Percentiles rank a stretch among this genome's conserved stretches.
Conservation (phyloP, 1,139 yeast species). For the Candida glucosophila region DNA sequence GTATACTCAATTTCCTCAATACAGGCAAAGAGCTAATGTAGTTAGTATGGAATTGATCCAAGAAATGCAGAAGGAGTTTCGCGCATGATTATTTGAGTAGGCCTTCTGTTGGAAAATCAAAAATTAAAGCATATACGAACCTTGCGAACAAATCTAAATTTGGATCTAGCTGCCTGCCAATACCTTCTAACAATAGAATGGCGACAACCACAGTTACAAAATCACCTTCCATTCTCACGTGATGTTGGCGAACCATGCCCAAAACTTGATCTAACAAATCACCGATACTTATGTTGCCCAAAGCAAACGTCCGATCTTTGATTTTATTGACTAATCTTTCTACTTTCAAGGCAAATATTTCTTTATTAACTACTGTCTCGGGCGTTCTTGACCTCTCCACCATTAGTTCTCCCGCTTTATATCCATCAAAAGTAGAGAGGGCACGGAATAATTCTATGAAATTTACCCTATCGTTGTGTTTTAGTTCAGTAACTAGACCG, state of each 20-base stretch:
- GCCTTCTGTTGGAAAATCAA: constrained; percentile 44
- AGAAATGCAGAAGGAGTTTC: constrained; percentile 1
- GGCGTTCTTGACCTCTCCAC: constrained; percentile 92
- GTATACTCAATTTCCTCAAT: constrained; percentile 69
- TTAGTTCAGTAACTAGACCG: constrained; percentile 86
- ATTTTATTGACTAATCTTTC: constrained; percentile 75
- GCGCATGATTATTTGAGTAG: neutral
- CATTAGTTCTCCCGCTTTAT: constrained; percentile 91
- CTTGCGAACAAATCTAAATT: constrained; percentile 89
- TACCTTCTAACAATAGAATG: constrained; percentile 81
- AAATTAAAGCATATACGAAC: constrained; percentile 62
- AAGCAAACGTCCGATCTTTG: constrained; percentile 80
- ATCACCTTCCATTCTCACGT: constrained; percentile 96
- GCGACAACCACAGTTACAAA: constrained; percentile 92
- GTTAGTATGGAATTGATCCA: constrained; percentile 16
- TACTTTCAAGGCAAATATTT: constrained; percentile 79
- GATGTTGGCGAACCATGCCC: constrained; percentile 86
- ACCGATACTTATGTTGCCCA: constrained; percentile 89
- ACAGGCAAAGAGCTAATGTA: constrained; percentile 71
- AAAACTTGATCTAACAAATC: constrained; percentile 82
- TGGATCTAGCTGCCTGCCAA: constrained; percentile 91
- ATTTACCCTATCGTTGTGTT: constrained; percentile 66
- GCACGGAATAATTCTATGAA: constrained; percentile 87
- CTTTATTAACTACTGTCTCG: constrained; percentile 77
- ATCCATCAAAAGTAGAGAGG: constrained; percentile 87